These are phyloP conservation scores for Aspergillus calidoustus DNA, from an alignment of 2,329 filamentous ascomycete genomes.

Conservation along the genomic window DNA sequence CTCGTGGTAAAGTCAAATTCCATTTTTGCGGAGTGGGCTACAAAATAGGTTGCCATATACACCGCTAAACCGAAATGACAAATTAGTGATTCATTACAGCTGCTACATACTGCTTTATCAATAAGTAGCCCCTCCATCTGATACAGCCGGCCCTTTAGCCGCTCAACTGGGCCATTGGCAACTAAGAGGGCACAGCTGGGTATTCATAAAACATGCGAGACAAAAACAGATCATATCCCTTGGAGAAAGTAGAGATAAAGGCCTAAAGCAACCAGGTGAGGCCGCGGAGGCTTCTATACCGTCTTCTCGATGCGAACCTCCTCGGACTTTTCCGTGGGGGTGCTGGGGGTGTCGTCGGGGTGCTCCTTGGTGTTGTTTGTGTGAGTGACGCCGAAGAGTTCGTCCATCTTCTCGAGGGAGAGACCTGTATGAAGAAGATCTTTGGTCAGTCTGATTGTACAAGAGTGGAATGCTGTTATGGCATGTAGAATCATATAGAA, in stretches of 20 bases:
- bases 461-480: not conserved
- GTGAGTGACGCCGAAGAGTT: conserved; percentile 64
- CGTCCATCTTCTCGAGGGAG: conserved; percentile 68
- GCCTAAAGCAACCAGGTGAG: not conserved
- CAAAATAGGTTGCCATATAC: no score
- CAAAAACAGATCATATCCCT: not conserved
- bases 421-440: conserved; percentile 33
- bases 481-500: not conserved
- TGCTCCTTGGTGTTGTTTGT: conserved; percentile 9
- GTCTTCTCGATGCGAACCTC: conserved; percentile 22
- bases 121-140: not conserved
- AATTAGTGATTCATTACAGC: not conserved
- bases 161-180: not conserved
- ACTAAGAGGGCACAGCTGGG: not conserved
- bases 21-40: no score
- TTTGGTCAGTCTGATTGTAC: not conserved
- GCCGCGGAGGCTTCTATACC: conserved; percentile 5
- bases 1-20: no score
- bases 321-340: conserved; percentile 13
- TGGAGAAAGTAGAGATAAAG: not conserved
- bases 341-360: conserved; percentile 19
- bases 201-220: not conserved
- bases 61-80: not conserved
- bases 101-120: not conserved
- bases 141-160: not conserved